Conservation (phyloP, 371 early-diverging fungal genomes). For the Choanephora cucurbitarum region DNA sequence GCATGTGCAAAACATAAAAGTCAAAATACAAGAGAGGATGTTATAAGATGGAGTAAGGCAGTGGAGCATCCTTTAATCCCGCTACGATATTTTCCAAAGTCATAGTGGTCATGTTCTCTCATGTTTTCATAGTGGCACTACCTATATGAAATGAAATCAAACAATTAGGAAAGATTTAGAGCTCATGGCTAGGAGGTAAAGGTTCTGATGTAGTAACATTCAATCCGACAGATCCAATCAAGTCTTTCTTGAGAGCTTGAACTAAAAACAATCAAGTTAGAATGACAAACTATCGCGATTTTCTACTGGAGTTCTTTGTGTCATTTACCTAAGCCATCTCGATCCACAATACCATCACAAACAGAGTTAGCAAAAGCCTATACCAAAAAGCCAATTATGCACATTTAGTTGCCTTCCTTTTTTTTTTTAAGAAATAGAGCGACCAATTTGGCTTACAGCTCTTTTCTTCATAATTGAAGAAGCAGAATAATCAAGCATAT, state of each 20-base stretch:
- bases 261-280: too few relatives aligned
- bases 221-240: conserved; percentile 73
- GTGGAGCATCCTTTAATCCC: conserved; percentile 23
- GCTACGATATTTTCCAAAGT: conserved; percentile 37
- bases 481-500: conserved; percentile 67
- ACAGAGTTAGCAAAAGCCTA: conserved; percentile 83
- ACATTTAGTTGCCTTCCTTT: too few relatives aligned
- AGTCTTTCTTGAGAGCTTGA: conserved; percentile 64
- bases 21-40: neutral
- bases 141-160: conserved; percentile 75
- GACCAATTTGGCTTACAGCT: conserved; percentile 56
- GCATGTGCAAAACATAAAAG: neutral
- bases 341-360: conserved; percentile 79
- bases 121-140: conserved; percentile 81
- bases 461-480: conserved; percentile 73
- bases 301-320: too few relatives aligned
- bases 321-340: conserved; percentile 61
- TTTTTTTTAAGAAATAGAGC: too few relatives aligned
- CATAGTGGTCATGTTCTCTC: conserved; percentile 75
- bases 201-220: conserved; percentile 93
- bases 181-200: conserved; percentile 58
- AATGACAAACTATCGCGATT: too few relatives aligned
- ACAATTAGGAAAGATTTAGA: conserved; percentile 66
- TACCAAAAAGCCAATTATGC: too few relatives aligned
- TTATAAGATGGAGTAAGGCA: conserved; percentile 23